Percentiles rank a stretch among this genome's conserved stretches.
Conservation (phyloP, 78 protist species). For the Dictyostelium citrinum region DNA sequence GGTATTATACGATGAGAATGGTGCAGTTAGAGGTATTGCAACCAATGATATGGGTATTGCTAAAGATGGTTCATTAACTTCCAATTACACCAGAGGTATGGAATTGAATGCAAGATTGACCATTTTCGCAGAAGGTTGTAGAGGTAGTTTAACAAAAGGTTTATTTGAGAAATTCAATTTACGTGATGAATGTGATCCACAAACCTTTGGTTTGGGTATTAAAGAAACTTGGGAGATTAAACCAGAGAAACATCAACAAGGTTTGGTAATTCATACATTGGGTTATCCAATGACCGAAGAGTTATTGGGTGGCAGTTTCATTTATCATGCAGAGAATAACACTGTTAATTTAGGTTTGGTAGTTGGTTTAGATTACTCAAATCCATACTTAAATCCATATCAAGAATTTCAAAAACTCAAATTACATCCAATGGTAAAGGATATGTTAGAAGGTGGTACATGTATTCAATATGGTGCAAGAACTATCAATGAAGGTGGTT, state of each 20-base stretch:
- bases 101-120: constrained; percentile 93
- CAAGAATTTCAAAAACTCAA: constrained; percentile 92
- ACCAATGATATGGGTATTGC: constrained; percentile 93
- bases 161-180: constrained; percentile 82
- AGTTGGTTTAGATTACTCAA: constrained; percentile 94
- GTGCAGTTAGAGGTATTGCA: constrained; percentile 89
- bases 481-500: constrained; percentile 97
- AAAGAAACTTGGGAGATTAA: constrained; percentile 97
- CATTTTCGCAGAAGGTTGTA: constrained; percentile 96
- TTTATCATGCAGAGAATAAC: constrained; percentile 92
- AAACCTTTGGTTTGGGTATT: constrained; percentile 96
- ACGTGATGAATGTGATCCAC: constrained; percentile 82
- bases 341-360: constrained; percentile 92
- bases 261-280: constrained; percentile 89
- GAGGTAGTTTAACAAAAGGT: constrained; percentile 91
- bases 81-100: constrained; percentile 93
- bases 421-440: constrained; percentile 82
- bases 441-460: constrained; percentile 88
- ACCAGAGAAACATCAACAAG: constrained; percentile 83
- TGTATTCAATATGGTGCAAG: constrained; percentile 97
- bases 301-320: constrained; percentile 96
- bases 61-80: constrained; percentile 84
- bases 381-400: constrained; percentile 94
- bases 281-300: constrained; percentile 94
- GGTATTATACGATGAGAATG: constrained; percentile 83